A percentile compares a stretch with the other conserved stretches of the same genome.
Evolutionary conservation across 305 asterid genomes (phyloP).

Genomic region (Euphrasia arctica): DNA sequence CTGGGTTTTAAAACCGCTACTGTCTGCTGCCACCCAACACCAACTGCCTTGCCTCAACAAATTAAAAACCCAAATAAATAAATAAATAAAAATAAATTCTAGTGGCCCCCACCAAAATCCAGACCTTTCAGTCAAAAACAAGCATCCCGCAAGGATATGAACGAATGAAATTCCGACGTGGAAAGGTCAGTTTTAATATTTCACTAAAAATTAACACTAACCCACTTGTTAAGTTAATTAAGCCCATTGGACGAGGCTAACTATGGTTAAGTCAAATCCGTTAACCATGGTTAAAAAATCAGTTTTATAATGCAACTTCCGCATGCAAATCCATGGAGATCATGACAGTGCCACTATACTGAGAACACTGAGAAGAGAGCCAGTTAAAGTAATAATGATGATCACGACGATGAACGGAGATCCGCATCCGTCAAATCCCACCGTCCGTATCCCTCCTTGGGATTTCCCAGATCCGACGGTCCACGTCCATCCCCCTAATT

Average conservation of each 20-base stretch:
- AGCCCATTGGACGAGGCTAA: conserved; percentile 19
- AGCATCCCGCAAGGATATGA: conserved; percentile 25
- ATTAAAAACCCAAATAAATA: not conserved
- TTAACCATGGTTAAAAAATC: conserved; percentile 41
- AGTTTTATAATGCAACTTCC: conserved; percentile 41
- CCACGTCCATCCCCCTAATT: conserved; percentile 40
- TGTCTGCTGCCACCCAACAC: not conserved
- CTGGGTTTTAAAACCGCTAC: not conserved
- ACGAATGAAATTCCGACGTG: conserved; percentile 32
- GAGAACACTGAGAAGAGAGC: not conserved
- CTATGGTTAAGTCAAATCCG: conserved; percentile 26
- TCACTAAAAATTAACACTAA: too few species aligned
- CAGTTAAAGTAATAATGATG: not conserved
- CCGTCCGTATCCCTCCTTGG: conserved; percentile 59
- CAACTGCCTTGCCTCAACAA: not conserved
- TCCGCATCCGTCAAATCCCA: conserved; percentile 44
- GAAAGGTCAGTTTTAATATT: conserved; percentile 27
- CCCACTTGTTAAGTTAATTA: conserved; percentile 5
- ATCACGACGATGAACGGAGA: conserved; percentile 55
- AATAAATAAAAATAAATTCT: too few species aligned
- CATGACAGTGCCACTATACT: not conserved
- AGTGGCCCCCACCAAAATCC: conserved; percentile 17
- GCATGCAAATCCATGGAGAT: conserved; percentile 32
- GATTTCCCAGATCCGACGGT: conserved; percentile 47
- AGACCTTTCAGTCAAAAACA: conserved; percentile 21